A percentile compares a stretch with the other conserved stretches of the same genome.
Evolutionary conservation across 2,329 filamentous ascomycete species (phyloP).

Genomic region (Ophiosphaerella korrae): DNA sequence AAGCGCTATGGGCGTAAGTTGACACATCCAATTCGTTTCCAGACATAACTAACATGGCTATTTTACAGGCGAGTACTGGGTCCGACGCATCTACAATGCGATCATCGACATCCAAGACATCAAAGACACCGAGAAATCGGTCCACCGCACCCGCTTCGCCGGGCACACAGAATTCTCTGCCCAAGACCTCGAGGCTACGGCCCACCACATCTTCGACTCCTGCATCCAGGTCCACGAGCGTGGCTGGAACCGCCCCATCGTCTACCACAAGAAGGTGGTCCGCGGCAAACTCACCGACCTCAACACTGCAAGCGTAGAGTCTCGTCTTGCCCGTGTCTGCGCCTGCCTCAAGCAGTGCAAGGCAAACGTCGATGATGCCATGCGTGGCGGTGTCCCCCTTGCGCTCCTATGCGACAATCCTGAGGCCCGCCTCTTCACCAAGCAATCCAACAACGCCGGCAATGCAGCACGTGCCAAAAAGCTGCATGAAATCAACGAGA

Average conservation of each 20-base stretch:
- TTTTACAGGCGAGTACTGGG: conserved; percentile 32
- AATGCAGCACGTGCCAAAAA: conserved; percentile 25
- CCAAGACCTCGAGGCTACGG: conserved; percentile 33
- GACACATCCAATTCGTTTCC: background rate
- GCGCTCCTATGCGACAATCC: conserved; percentile 34
- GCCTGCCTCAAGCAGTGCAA: conserved; percentile 23
- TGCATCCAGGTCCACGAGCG: conserved; percentile 30
- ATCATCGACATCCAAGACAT: conserved; percentile 31
- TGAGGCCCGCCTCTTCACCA: conserved; percentile 20
- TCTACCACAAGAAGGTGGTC: conserved; percentile 32
- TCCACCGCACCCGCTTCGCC: conserved; percentile 27
- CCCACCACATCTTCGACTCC: conserved; percentile 37
- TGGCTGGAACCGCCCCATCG: conserved; percentile 23
- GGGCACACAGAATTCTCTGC: conserved; percentile 6
- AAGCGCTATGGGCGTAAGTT: conserved; percentile 26
- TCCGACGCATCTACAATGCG: conserved; percentile 34
- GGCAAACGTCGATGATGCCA: conserved; percentile 32
- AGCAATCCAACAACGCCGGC: conserved; percentile 30
- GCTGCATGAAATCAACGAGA: background rate
- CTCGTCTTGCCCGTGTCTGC: conserved; percentile 29
- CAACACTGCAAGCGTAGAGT: conserved; percentile 20
- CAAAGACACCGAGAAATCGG: conserved; percentile 18
- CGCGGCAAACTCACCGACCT: conserved; percentile 30
- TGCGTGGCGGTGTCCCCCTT: conserved; percentile 31
- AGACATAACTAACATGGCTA: conserved; percentile 3